Evolutionary conservation across 164 flowering plant genomes (phyloP).

Genomic region (Annona cherimola): DNA sequence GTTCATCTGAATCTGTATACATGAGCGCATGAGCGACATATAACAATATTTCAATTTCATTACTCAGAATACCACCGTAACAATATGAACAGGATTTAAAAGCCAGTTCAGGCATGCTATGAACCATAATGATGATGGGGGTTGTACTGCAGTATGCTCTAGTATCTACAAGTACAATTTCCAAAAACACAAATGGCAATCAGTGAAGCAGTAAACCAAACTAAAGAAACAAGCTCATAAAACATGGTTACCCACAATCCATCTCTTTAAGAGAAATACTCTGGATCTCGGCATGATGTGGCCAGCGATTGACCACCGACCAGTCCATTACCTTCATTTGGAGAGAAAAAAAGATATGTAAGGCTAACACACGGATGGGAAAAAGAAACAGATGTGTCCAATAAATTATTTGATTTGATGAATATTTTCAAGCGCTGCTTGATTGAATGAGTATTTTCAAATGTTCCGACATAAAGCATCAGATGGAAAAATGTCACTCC

Average conservation of each 20-base stretch:
- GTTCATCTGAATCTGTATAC: no score
- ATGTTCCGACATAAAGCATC: background rate
- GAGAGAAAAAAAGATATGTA: background rate
- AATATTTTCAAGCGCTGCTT: no score
- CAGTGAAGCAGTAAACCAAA: background rate
- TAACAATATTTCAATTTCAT: no score
- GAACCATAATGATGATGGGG: background rate
- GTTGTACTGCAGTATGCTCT: background rate
- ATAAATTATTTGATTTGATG: background rate
- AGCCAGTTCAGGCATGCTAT: background rate
- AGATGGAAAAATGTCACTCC: background rate
- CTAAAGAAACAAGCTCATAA: background rate
- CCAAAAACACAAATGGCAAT: background rate
- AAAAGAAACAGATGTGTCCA: background rate
- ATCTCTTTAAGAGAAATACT: conserved; percentile 55
- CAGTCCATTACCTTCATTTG: conserved; percentile 48
- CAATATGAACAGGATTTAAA: background rate
- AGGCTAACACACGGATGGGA: background rate
- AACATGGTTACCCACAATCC: conserved; percentile 42
- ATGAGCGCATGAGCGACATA: no score
- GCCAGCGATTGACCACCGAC: conserved; percentile 55
- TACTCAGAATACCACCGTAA: no score
- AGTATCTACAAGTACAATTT: no score
- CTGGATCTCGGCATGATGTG: conserved; percentile 84
- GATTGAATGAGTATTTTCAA: background rate